phyloP scores from a whole-genome alignment of 768 basidiomycete species.

The Pisolithus marmoratus region DNA sequence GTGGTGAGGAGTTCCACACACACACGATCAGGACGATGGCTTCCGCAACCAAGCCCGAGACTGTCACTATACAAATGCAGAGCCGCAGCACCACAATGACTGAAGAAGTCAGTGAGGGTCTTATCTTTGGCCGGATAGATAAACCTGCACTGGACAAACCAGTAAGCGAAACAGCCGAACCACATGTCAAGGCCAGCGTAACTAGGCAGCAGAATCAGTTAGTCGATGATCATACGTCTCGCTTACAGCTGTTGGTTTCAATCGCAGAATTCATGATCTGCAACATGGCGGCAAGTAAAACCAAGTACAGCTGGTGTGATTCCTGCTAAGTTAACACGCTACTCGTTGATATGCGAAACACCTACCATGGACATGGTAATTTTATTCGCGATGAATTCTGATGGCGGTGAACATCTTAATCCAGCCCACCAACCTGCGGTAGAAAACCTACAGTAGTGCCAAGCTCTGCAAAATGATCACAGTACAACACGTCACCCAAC shows the following conservation, averaged over 20 bases:
- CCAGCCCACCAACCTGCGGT: neutral
- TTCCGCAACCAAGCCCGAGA: neutral
- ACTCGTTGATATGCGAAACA: too few relatives aligned
- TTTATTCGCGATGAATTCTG: too few relatives aligned
- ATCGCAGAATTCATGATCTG: too few relatives aligned
- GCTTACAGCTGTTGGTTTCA: too few relatives aligned
- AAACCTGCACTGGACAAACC: neutral
- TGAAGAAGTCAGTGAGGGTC: neutral
- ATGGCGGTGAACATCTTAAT: too few relatives aligned
- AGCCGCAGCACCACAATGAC: neutral
- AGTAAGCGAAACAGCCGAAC: neutral
- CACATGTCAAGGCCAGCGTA: neutral
- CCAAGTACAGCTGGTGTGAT: too few relatives aligned
- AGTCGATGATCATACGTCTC: neutral
- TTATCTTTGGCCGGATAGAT: neutral
- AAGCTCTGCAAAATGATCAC: neutral
- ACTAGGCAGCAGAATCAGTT: neutral
- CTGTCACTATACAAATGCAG: neutral
- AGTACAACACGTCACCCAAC: neutral
- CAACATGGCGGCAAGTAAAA: too few relatives aligned
- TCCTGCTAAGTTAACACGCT: too few relatives aligned
- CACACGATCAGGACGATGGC: neutral
- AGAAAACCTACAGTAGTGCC: neutral
- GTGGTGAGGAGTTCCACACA: neutral
- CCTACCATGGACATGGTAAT: too few relatives aligned